Percentiles rank a stretch among this genome's conserved stretches.
These are phyloP conservation scores for Xylaria sp. DNA, from an alignment of 2,329 filamentous ascomycete genomes.

Conservation along the genomic window DNA sequence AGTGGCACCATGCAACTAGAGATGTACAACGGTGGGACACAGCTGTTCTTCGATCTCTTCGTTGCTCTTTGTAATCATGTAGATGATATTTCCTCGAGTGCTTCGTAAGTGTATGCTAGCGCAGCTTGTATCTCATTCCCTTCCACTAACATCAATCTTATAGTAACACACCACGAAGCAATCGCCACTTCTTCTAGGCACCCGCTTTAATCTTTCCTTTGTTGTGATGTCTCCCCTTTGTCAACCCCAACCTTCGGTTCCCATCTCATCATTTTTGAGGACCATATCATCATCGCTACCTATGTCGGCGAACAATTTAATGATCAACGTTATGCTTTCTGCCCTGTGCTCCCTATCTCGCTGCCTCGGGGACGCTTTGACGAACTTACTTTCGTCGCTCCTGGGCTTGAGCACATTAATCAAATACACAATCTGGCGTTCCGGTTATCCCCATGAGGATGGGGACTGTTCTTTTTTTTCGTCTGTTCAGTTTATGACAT, in stretches of 20 bases:
- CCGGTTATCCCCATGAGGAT: slow-evolving; percentile 19
- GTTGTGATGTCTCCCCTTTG: slow-evolving; percentile 17
- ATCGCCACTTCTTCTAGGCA: slow-evolving; percentile 52
- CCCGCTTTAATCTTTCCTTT: slow-evolving; percentile 15
- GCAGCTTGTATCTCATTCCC: too few species aligned
- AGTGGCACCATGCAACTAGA: slow-evolving; percentile 96
- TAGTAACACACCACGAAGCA: slow-evolving; percentile 60
- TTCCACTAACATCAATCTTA: slow-evolving; percentile 37
- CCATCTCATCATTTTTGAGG: slow-evolving; percentile 22
- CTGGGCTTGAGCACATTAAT: slow-evolving; percentile 33
- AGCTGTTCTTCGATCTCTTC: slow-evolving; percentile 92
- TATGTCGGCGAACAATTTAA: slow-evolving; percentile 35
- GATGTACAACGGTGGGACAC: slow-evolving; percentile 85
- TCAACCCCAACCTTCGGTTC: slow-evolving; percentile 18
- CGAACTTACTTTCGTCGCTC: slow-evolving; percentile 28
- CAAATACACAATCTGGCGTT: slow-evolving; percentile 46
- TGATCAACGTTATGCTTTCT: slow-evolving; percentile 43
- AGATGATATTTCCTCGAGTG: slow-evolving; percentile 70
- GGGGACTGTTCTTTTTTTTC: background rate
- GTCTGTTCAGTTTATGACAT: slow-evolving; percentile 8
- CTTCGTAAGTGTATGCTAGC: slow-evolving; percentile 57
- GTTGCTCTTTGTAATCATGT: slow-evolving; percentile 94
- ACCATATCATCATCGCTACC: slow-evolving; percentile 29
- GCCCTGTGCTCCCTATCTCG: background rate
- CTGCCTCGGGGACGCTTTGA: background rate